These are phyloP conservation scores for Suillus tomentosus DNA, from an alignment of 768 basidiomycete species.

Conservation along the genomic window DNA sequence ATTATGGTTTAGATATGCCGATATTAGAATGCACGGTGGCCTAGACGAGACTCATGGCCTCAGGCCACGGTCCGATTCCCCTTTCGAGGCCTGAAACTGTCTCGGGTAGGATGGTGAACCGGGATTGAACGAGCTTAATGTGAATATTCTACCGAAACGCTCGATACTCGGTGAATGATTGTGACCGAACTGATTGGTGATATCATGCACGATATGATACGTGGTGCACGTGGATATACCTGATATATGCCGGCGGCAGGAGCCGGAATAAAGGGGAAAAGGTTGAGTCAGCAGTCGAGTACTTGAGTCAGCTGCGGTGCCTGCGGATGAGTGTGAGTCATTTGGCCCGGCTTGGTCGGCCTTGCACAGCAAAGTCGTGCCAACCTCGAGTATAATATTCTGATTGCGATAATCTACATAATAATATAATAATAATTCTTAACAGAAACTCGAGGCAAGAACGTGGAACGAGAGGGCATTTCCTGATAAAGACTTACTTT, in stretches of 20 bases:
- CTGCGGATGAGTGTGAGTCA: slow-evolving; percentile 8
- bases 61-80: neutral
- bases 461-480: slow-evolving; percentile 24
- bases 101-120: too few relatives aligned
- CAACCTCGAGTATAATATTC: slow-evolving; percentile 6
- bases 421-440: slow-evolving; percentile 3
- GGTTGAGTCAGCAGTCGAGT: slow-evolving; percentile 21
- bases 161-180: neutral
- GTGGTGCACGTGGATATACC: too few relatives aligned
- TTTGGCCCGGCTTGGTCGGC: neutral
- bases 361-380: slow-evolving; percentile 5
- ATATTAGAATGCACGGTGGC: neutral
- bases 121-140: too few relatives aligned
- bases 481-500: neutral
- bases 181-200: neutral
- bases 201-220: neutral
- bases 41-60: neutral
- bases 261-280: neutral
- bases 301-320: slow-evolving; percentile 17
- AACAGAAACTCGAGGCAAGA: slow-evolving; percentile 33
- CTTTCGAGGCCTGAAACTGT: neutral
- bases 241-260: too few relatives aligned
- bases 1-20: neutral
- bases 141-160: neutral
- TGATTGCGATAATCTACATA: neutral